Evolutionary conservation across 495 filamentous ascomycete genomes (phyloP).

Genomic region (Neurospora sp.): DNA sequence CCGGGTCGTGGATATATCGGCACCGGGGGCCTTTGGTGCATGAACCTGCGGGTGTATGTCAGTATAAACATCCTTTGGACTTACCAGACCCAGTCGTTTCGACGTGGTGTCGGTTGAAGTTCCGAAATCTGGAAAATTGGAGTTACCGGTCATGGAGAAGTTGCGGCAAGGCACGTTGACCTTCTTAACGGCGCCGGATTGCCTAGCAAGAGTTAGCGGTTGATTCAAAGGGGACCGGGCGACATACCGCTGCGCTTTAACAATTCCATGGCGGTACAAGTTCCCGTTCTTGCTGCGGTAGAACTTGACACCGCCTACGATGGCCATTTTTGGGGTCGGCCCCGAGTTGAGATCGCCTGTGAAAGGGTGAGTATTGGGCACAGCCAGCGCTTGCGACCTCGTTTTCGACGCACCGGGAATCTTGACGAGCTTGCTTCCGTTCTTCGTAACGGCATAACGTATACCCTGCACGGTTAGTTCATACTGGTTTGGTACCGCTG

Average conservation of each 20-base stretch:
- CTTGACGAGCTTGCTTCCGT: constrained; percentile 78
- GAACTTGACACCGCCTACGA: constrained; percentile 75
- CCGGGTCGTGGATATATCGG: constrained; percentile 73
- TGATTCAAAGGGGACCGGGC: background rate
- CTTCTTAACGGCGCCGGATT: constrained; percentile 49
- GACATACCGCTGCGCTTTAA: constrained; percentile 58
- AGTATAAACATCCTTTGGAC: constrained; percentile 19
- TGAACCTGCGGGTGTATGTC: constrained; percentile 48
- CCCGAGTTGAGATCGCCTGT: constrained; percentile 53
- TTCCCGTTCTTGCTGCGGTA: constrained; percentile 87
- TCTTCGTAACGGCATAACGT: constrained; percentile 61
- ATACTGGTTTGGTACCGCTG: constrained; percentile 29
- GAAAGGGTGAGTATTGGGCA: constrained; percentile 34
- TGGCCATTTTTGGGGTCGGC: constrained; percentile 68
- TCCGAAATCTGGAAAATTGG: constrained; percentile 31
- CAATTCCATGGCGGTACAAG: constrained; percentile 63
- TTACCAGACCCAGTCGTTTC: constrained; percentile 17
- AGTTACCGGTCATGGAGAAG: constrained; percentile 86
- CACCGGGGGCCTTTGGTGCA: constrained; percentile 74
- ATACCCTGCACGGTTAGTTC: constrained; percentile 68
- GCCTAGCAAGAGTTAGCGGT: constrained; percentile 22
- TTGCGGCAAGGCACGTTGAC: constrained; percentile 73
- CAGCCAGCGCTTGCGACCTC: background rate
- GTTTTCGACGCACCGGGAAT: constrained; percentile 48
- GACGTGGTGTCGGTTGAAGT: constrained; percentile 17